Conservation (phyloP, 192 early-diverging fungal genomes). For the Entophlyctis luteolus region DNA sequence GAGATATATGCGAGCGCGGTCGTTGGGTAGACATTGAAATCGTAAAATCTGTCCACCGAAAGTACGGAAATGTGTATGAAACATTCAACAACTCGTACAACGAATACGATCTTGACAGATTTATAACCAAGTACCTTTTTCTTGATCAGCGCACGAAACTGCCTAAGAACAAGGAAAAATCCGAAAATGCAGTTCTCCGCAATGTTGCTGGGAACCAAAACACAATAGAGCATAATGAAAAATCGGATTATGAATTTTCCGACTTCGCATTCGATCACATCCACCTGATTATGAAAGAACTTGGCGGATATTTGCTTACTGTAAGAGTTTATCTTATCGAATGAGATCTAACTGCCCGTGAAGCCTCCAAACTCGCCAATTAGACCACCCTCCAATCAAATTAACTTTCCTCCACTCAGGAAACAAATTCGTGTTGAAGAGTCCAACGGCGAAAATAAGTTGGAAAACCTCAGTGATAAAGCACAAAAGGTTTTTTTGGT, state of each 20-base stretch:
- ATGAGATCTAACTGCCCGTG: too few relatives aligned
- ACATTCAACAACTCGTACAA: not conserved
- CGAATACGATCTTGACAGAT: not conserved
- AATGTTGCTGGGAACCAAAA: not conserved
- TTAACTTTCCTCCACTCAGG: too few relatives aligned
- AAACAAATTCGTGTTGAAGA: too few relatives aligned
- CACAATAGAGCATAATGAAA: not conserved
- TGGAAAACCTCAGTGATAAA: too few relatives aligned
- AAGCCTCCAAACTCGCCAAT: too few relatives aligned
- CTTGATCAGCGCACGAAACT: not conserved
- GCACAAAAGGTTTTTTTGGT: too few relatives aligned
- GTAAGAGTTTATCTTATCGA: too few relatives aligned
- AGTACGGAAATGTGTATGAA: not conserved
- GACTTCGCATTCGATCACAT: slow-evolving; percentile 14
- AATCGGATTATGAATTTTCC: not conserved
- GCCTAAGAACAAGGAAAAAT: not conserved
- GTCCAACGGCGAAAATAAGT: too few relatives aligned
- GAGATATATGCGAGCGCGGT: slow-evolving; percentile 3
- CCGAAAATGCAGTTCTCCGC: not conserved
- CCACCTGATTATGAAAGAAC: not conserved
- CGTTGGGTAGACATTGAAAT: slow-evolving; percentile 3
- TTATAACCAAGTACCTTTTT: not conserved
- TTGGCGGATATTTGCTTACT: too few relatives aligned
- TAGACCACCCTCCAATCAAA: too few relatives aligned
- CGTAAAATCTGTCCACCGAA: not conserved